A percentile compares a stretch with the other conserved stretches of the same genome.
These are phyloP conservation scores for Theobroma cacao DNA, from an alignment of 345 rosid genomes.

Conservation along the genomic window DNA sequence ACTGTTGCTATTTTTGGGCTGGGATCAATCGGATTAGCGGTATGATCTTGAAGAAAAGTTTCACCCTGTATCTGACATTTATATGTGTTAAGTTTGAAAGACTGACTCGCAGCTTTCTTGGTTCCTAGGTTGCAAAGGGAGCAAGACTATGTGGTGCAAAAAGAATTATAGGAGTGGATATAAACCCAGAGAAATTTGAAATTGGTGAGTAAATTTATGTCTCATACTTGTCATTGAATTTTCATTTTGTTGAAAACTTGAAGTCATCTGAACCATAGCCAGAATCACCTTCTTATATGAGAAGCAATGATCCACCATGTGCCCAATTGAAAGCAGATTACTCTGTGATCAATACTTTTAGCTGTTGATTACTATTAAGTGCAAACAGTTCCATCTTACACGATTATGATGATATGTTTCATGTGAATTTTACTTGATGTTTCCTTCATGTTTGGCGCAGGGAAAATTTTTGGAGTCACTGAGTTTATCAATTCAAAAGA, in stretches of 20 bases:
- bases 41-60: constrained; percentile 25
- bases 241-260: background rate
- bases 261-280: background rate
- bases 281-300: background rate
- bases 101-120: constrained; percentile 1
- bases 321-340: background rate
- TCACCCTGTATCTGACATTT: background rate
- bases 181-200: constrained; percentile 62
- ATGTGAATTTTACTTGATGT: background rate
- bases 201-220: constrained; percentile 43
- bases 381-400: background rate
- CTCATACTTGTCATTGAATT: background rate
- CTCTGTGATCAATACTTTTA: background rate
- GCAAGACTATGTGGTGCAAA: constrained; percentile 74
- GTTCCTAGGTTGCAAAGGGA: constrained; percentile 77
- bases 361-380: background rate
- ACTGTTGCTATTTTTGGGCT: constrained; percentile 85
- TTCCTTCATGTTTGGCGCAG: constrained; percentile 30
- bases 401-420: background rate
- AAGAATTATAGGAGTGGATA: constrained; percentile 75
- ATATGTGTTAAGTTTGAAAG: background rate
- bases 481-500: constrained; percentile 63
- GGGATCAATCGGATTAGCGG: constrained; percentile 87
- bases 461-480: constrained; percentile 66
- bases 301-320: background rate